phyloP scores from a whole-genome alignment of 2,329 filamentous ascomycete genomes.

The Escovopsis sp. region DNA sequence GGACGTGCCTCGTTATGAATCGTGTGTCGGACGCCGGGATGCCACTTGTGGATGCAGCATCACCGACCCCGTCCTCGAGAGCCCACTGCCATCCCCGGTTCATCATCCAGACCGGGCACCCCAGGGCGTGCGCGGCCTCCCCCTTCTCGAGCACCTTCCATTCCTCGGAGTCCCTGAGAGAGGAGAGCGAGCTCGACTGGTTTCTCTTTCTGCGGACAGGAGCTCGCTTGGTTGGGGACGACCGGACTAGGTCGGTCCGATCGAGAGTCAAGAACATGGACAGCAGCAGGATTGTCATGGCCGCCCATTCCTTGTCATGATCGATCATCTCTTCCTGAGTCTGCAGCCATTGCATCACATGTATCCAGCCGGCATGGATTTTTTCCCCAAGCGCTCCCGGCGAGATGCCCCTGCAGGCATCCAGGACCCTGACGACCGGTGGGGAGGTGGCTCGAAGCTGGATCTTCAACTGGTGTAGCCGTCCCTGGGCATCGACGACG shows the following conservation, averaged over 20 bases:
- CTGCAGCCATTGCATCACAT: constrained; percentile 53
- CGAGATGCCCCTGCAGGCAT: constrained; percentile 48
- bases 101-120: constrained; percentile 42
- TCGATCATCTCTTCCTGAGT: constrained; percentile 28
- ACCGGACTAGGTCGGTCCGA: constrained; percentile 14
- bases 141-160: constrained; percentile 33
- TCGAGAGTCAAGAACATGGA: constrained; percentile 47
- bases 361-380: constrained; percentile 57
- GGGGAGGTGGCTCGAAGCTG: constrained; percentile 48
- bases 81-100: constrained; percentile 58
- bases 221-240: constrained; percentile 11
- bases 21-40: constrained; percentile 12
- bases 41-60: constrained; percentile 13
- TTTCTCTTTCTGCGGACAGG: constrained; percentile 17
- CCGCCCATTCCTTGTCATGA: constrained; percentile 56
- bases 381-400: constrained; percentile 42
- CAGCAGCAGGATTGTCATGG: constrained; percentile 47
- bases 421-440: constrained; percentile 45
- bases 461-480: constrained; percentile 51
- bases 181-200: constrained; percentile 21
- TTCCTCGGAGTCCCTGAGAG: constrained; percentile 22
- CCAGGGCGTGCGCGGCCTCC: constrained; percentile 32
- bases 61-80: constrained; percentile 35
- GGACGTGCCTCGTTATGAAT: constrained; percentile 37
- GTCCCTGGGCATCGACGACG: constrained; percentile 45